These are phyloP conservation scores for Camelina sativa DNA, from an alignment of 345 rosid genomes.

Conservation along the genomic window DNA sequence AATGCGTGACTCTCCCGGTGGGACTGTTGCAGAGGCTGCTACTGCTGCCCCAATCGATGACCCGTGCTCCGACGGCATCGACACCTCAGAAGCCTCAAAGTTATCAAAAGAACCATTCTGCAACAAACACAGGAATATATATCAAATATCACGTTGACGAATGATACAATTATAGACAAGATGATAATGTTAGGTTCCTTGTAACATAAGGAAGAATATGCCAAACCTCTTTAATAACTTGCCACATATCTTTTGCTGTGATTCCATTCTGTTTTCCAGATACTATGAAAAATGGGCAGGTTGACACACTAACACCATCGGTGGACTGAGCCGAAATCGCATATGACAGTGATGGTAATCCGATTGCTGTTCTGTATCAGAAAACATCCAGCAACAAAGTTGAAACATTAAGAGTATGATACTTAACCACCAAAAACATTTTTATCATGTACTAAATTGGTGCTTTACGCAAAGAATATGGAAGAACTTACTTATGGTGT, in stretches of 20 bases:
- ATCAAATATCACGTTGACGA: neutral
- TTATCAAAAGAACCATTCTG: conserved; percentile 78
- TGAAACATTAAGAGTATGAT: conserved; percentile 18
- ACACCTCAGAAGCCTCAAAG: conserved; percentile 48
- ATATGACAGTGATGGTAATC: conserved; percentile 61
- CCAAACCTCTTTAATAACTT: conserved; percentile 76
- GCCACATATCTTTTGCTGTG: conserved; percentile 90
- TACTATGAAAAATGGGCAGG: conserved; percentile 75
- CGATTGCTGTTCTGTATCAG: conserved; percentile 65
- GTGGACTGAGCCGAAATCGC: conserved; percentile 76
- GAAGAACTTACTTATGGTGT: conserved; percentile 74
- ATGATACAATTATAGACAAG: neutral
- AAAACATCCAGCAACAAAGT: conserved; percentile 17
- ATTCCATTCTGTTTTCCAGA: conserved; percentile 70
- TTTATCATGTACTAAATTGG: neutral
- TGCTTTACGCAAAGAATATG: neutral
- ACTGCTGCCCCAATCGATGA: conserved; percentile 94
- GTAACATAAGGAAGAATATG: neutral
- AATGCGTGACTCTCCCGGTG: conserved; percentile 54
- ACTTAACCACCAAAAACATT: neutral
- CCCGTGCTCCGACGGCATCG: conserved; percentile 65
- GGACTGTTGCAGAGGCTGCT: conserved; percentile 74
- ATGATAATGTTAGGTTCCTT: conserved; percentile 5
- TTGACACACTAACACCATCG: conserved; percentile 63
- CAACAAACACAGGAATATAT: conserved; percentile 20